Conservation (phyloP, 495 filamentous ascomycete species). For the Penicillium verhagenii region DNA sequence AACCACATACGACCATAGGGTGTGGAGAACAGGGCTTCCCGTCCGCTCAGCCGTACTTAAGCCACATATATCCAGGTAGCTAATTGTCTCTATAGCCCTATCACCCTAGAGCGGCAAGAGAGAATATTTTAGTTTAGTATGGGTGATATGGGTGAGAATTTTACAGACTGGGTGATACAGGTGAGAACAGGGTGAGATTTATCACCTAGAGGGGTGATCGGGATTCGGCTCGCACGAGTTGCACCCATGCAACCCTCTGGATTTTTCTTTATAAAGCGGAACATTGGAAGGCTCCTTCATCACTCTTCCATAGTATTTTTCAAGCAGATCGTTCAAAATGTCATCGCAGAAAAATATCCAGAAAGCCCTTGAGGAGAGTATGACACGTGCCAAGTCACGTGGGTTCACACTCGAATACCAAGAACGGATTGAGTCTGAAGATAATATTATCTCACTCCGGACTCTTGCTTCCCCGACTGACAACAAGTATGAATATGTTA, state of each 20-base stretch:
- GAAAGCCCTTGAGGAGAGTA: slow-evolving; percentile 11
- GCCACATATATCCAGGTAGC: background rate
- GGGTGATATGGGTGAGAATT: background rate
- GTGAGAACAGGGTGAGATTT: slow-evolving; percentile 1
- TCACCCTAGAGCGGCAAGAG: background rate
- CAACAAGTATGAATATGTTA: slow-evolving; percentile 17
- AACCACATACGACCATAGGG: too few species aligned
- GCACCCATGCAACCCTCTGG: background rate
- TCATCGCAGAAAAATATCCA: slow-evolving; percentile 1
- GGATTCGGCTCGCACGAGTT: too few species aligned
- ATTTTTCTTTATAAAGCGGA: too few species aligned
- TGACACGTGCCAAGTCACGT: slow-evolving; percentile 18
- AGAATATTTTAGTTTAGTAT: background rate
- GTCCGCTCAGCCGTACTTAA: too few species aligned
- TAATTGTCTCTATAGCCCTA: background rate
- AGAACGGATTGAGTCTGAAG: slow-evolving; percentile 12
- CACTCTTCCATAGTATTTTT: background rate
- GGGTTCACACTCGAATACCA: slow-evolving; percentile 21
- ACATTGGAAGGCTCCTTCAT: background rate
- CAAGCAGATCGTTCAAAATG: background rate
- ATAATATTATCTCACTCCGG: slow-evolving; percentile 13
- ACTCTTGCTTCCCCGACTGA: slow-evolving; percentile 19
- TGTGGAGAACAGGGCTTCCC: too few species aligned
- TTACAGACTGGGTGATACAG: background rate
- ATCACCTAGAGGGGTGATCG: background rate